A percentile compares a stretch with the other conserved stretches of the same genome.
phyloP scores from a whole-genome alignment of 768 basidiomycete species.

The Asterophora parasitica region DNA sequence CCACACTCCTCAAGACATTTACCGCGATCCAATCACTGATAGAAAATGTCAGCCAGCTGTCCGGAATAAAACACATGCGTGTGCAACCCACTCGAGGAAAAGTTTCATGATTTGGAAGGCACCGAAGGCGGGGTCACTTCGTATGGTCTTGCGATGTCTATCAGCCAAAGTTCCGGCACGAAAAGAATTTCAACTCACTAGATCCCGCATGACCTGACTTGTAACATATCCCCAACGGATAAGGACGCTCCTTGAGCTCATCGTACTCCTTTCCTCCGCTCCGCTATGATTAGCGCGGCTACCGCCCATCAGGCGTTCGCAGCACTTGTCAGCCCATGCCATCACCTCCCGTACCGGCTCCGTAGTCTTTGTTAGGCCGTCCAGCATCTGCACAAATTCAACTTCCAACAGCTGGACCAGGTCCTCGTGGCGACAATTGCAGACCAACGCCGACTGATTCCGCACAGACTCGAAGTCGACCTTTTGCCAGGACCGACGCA shows the following conservation, averaged over 20 bases:
- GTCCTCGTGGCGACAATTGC: slow-evolving; percentile 90
- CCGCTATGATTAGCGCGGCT: slow-evolving; percentile 47
- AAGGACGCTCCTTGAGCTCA: slow-evolving; percentile 84
- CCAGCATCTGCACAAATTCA: slow-evolving; percentile 76
- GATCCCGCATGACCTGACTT: slow-evolving; percentile 87
- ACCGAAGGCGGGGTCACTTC: slow-evolving; percentile 88
- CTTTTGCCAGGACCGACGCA: slow-evolving; percentile 85
- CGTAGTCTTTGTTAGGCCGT: slow-evolving; percentile 60
- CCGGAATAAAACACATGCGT: not conserved
- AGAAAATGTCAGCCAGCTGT: slow-evolving; percentile 13
- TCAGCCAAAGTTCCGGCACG: slow-evolving; percentile 1
- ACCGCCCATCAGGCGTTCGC: slow-evolving; percentile 75
- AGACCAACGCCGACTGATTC: slow-evolving; percentile 89
- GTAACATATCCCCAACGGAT: slow-evolving; percentile 94
- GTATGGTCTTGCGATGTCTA: slow-evolving; percentile 59
- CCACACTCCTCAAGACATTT: slow-evolving; percentile 82
- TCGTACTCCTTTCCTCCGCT: slow-evolving; percentile 69
- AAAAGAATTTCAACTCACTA: slow-evolving; percentile 44
- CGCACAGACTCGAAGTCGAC: slow-evolving; percentile 89
- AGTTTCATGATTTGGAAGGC: slow-evolving; percentile 90
- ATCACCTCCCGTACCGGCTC: slow-evolving; percentile 86
- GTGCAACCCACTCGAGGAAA: slow-evolving; percentile 73
- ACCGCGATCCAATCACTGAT: slow-evolving; percentile 87
- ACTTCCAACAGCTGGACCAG: slow-evolving; percentile 81
- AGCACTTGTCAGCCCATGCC: slow-evolving; percentile 90